Evolutionary conservation across 768 basidiomycete genomes (phyloP), one percentile per base, ranked within the genome.

Genomic region (Lactarius indigo): DNA sequence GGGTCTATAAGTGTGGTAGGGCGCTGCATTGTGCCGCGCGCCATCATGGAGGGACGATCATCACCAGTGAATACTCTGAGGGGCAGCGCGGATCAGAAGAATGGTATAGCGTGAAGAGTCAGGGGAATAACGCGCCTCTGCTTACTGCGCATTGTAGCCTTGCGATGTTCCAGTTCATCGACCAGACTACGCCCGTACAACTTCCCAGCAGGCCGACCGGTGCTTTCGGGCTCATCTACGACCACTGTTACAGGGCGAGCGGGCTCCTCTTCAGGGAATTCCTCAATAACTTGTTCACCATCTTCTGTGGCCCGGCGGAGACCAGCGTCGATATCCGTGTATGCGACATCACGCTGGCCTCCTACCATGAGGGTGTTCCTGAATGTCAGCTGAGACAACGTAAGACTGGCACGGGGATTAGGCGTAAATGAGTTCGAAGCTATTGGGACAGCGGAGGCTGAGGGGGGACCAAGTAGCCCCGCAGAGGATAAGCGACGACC

Each of bases 41-140:
- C 85, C 94, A 96, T 96, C 95, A 96, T 96, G 5, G 92, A 90
- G 12, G 95, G 93, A 64, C 94, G 82, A 69, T 90, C 83, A 73
- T 97, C 95, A 17, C 95, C 95, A 62, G 80, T 86, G 76, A 97
- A 97, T 17, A 92, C 89, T 63, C 95, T 96, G 68, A 26, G 31
- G 52, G 28, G 35, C 33, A n/a, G 28, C 12, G 31, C 39, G 37
- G 65, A 42, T 57, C 28, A 59, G 28, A 69, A 26, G 37, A 39
- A 63, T 58, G 28, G 30, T 28, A 59, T 56, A 42, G 41, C 15
- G 28, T n/a, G 20, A 57, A 31, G n/a, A 63, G 68, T 20, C 54
- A 30, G 5, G 47, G 54, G 61, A 13, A 59, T 13, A 39, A 70
- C 81, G 70, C 78, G 95, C 95, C 95, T 84, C 76, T 92, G 87